These are phyloP conservation scores for Crotalaria pallida DNA, from an alignment of 306 rosid genomes.

Conservation along the genomic window DNA sequence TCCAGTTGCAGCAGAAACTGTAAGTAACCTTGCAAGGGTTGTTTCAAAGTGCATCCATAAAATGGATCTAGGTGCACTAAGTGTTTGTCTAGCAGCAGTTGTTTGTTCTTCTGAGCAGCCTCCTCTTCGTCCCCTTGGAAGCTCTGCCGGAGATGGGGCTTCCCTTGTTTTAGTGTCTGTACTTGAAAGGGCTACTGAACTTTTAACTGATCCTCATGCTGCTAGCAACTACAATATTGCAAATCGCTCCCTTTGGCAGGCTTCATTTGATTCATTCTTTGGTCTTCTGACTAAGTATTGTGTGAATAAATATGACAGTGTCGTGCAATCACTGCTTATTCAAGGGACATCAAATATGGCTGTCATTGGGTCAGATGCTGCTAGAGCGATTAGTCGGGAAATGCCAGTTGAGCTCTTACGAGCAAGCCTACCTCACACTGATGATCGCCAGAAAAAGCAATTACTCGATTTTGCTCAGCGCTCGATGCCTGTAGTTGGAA, in stretches of 20 bases:
- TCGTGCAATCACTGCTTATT: conserved; percentile 55
- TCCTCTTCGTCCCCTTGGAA: conserved; percentile 91
- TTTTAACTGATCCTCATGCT: conserved; percentile 73
- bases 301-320: conserved; percentile 65
- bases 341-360: conserved; percentile 54
- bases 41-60: conserved; percentile 54
- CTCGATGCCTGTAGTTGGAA: conserved; percentile 64
- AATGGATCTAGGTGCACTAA: conserved; percentile 92
- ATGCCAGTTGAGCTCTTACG: conserved; percentile 96
- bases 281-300: conserved; percentile 77
- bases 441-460: conserved; percentile 64
- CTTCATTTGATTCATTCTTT: conserved; percentile 82
- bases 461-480: conserved; percentile 81
- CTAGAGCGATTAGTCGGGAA: conserved; percentile 69
- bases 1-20: conserved; percentile 56
- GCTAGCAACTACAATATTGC: conserved; percentile 60
- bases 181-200: conserved; percentile 91
- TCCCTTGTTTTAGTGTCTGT: conserved; percentile 71
- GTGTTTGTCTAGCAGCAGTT: conserved; percentile 93
- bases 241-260: conserved; percentile 89
- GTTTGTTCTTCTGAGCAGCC: conserved; percentile 88
- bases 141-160: conserved; percentile 88
- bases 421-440: conserved; percentile 92
- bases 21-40: conserved; percentile 59
- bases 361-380: conserved; percentile 53